These are phyloP conservation scores for Geranium incanum DNA, from an alignment of 441 rosid genomes.

Conservation along the genomic window DNA sequence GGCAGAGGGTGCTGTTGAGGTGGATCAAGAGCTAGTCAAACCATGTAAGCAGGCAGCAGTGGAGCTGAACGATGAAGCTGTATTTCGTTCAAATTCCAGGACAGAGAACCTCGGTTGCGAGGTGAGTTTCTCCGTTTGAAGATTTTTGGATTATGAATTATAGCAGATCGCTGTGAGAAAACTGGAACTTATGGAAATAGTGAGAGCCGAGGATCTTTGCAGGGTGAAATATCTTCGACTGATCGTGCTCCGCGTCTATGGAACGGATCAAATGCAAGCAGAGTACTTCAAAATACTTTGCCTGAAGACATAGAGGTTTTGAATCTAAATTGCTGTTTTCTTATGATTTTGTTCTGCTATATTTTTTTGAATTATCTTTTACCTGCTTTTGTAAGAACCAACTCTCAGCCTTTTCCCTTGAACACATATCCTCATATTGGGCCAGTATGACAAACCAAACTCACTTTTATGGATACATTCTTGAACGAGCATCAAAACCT, in stretches of 20 bases:
- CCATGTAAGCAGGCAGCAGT: slow-evolving; percentile 25
- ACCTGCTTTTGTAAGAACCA: not conserved
- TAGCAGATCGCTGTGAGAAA: slow-evolving; percentile 36
- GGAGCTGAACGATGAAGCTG: slow-evolving; percentile 14
- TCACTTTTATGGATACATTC: not conserved
- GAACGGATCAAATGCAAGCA: slow-evolving; percentile 20
- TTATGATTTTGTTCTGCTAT: not conserved
- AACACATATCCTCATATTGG: slow-evolving; percentile 4
- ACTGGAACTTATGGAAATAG: slow-evolving; percentile 38
- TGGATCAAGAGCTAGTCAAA: slow-evolving; percentile 32
- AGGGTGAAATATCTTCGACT: slow-evolving; percentile 40
- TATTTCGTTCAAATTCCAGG: slow-evolving; percentile 30
- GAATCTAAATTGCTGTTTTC: slow-evolving; percentile 23
- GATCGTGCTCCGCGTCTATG: slow-evolving; percentile 30
- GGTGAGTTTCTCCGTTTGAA: slow-evolving; percentile 26
- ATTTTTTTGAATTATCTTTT: not conserved
- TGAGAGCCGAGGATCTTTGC: slow-evolving; percentile 30
- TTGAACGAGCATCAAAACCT: slow-evolving; percentile 13
- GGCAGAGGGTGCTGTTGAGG: slow-evolving; percentile 30
- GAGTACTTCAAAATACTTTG: slow-evolving; percentile 25
- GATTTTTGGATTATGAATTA: slow-evolving; percentile 31
- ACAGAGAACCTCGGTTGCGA: slow-evolving; percentile 21
- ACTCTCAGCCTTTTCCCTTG: not conserved
- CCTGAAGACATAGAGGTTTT: slow-evolving; percentile 40
- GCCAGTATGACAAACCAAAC: slow-evolving; percentile 15